These are phyloP conservation scores for Urochloa ruziziensis DNA, from an alignment of 176 grass and related monocot genomes.

Conservation along the genomic window DNA sequence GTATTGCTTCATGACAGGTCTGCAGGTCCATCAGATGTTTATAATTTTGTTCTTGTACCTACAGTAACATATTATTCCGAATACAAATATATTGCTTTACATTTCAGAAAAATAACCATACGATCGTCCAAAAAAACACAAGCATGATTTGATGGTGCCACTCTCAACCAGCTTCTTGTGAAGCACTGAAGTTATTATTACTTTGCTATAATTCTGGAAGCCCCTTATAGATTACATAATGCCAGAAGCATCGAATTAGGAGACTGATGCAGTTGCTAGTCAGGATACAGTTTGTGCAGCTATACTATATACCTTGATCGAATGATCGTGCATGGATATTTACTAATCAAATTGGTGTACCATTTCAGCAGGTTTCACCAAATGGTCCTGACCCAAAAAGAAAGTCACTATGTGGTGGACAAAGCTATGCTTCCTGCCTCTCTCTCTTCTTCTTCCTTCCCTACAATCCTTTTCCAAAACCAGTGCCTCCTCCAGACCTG, in stretches of 20 bases:
- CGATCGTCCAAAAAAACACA: too few species aligned
- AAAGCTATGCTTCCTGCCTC: constrained; percentile 13
- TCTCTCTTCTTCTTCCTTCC: constrained; percentile 3
- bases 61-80: too few species aligned
- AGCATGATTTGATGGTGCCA: too few species aligned
- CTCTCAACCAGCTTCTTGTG: too few species aligned
- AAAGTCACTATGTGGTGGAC: background rate
- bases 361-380: constrained; percentile 1
- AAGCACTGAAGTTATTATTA: too few species aligned
- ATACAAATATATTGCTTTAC: too few species aligned
- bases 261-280: background rate
- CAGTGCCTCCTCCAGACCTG: constrained; percentile 75
- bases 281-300: background rate
- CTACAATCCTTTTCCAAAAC: constrained; percentile 68
- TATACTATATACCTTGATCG: background rate
- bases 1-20: too few species aligned
- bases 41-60: too few species aligned
- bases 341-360: background rate
- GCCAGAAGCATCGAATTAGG: background rate
- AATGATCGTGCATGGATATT: background rate
- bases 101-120: too few species aligned
- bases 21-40: too few species aligned
- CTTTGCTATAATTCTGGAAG: background rate
- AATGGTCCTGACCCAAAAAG: background rate
- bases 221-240: background rate